Conservation (phyloP, 176 grass and related monocot species). For the Urochloa ruziziensis region DNA sequence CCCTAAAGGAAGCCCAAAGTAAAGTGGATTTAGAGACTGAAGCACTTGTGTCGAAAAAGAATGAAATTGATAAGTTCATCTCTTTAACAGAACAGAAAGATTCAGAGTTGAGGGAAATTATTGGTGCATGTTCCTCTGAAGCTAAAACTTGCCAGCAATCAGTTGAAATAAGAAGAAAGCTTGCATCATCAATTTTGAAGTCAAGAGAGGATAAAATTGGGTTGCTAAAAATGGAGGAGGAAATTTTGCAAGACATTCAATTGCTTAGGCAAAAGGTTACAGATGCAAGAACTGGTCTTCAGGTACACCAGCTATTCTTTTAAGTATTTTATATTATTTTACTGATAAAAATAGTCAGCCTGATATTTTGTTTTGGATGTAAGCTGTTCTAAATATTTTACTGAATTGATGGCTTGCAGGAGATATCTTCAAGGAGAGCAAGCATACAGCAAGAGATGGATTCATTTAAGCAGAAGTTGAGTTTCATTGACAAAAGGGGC, state of each 20-base stretch:
- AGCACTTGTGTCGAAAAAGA: constrained; percentile 55
- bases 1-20: constrained; percentile 51
- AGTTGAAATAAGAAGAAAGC: constrained; percentile 55
- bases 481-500: constrained; percentile 86
- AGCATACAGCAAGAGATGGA: constrained; percentile 74
- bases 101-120: constrained; percentile 51
- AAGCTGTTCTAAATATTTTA: constrained; percentile 22
- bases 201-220: constrained; percentile 70
- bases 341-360: background rate
- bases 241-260: constrained; percentile 76
- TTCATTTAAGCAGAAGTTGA: constrained; percentile 68
- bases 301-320: constrained; percentile 48
- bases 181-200: constrained; percentile 74
- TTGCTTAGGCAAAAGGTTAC: constrained; percentile 75
- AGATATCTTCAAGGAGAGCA: constrained; percentile 74
- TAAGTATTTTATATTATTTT: constrained; percentile 2
- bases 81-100: constrained; percentile 61
- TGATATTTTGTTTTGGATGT: constrained; percentile 10
- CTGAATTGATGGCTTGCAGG: constrained; percentile 56
- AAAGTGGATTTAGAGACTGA: constrained; percentile 64
- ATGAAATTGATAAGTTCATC: constrained; percentile 61
- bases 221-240: constrained; percentile 77
- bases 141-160: constrained; percentile 63
- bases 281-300: constrained; percentile 80
- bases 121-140: constrained; percentile 64